These are phyloP conservation scores for Solanum okadae DNA, from an alignment of 257 asterid species.

Conservation along the genomic window DNA sequence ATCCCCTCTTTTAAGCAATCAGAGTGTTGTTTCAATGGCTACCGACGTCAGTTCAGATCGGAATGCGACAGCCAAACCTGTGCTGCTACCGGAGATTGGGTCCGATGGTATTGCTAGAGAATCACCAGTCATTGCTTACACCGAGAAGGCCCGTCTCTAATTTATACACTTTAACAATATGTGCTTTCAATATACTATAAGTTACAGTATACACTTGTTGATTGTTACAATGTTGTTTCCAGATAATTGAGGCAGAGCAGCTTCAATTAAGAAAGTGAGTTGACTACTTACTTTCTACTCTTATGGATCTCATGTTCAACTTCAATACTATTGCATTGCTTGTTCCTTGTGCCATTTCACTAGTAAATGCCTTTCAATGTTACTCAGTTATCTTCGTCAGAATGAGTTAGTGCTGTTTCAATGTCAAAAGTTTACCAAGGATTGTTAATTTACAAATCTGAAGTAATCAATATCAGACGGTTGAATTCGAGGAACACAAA, in stretches of 20 bases:
- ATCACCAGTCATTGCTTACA: constrained; percentile 73
- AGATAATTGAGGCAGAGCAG: constrained; percentile 83
- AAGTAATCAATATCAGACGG: neutral
- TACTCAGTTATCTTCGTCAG: neutral
- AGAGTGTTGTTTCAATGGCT: constrained; percentile 27
- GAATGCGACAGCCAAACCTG: constrained; percentile 23
- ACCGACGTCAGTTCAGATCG: constrained; percentile 15
- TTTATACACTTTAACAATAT: neutral
- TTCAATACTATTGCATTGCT: neutral
- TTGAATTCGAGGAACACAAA: neutral
- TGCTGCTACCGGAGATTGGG: constrained; percentile 70
- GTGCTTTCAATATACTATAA: neutral
- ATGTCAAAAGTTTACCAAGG: neutral
- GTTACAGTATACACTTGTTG: neutral
- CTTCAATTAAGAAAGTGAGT: constrained; percentile 84
- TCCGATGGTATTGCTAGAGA: constrained; percentile 84
- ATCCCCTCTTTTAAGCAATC: neutral
- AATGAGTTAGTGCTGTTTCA: neutral
- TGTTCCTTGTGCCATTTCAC: neutral
- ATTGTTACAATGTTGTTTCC: constrained; percentile 5
- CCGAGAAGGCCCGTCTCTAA: constrained; percentile 51
- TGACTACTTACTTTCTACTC: constrained; percentile 3
- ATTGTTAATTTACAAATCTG: neutral
- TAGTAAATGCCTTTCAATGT: neutral
- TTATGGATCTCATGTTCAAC: neutral